phyloP scores from a whole-genome alignment of 2,329 filamentous ascomycete species.

The Epichloe brachyelytri region DNA sequence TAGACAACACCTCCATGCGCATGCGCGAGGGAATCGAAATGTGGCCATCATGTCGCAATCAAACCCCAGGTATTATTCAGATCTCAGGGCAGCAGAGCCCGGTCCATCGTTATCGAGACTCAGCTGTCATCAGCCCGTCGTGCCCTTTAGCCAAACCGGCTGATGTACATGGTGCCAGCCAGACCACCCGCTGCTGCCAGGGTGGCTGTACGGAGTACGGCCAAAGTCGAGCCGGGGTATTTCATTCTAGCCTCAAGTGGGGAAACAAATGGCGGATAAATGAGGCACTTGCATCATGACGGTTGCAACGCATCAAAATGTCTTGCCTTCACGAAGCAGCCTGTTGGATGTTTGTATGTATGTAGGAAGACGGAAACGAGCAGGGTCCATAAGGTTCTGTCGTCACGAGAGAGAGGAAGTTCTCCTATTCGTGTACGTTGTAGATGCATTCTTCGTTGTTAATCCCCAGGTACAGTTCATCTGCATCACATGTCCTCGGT shows the following conservation, averaged over 20 bases:
- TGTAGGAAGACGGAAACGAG: too few species aligned
- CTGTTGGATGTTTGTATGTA: too few species aligned
- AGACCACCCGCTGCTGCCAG: too few species aligned
- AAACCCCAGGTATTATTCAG: neutral
- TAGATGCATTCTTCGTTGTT: neutral
- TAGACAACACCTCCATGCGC: too few species aligned
- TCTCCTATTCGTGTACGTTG: neutral
- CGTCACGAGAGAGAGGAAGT: too few species aligned
- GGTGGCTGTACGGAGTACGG: too few species aligned
- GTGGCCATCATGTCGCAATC: neutral
- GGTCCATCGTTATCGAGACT: neutral
- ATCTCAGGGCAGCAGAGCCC: neutral
- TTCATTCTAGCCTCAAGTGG: neutral
- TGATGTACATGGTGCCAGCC: neutral
- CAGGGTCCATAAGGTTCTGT: too few species aligned
- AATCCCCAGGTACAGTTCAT: neutral
- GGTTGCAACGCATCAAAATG: neutral
- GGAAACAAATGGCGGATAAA: neutral
- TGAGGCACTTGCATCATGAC: neutral
- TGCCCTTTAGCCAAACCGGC: neutral
- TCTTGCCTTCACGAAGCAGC: too few species aligned
- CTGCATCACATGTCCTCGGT: neutral
- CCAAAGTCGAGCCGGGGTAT: neutral
- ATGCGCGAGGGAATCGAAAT: too few species aligned
- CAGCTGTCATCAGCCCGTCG: neutral